phyloP scores from a whole-genome alignment of 306 rosid genomes.

The Citrullus amarus region DNA sequence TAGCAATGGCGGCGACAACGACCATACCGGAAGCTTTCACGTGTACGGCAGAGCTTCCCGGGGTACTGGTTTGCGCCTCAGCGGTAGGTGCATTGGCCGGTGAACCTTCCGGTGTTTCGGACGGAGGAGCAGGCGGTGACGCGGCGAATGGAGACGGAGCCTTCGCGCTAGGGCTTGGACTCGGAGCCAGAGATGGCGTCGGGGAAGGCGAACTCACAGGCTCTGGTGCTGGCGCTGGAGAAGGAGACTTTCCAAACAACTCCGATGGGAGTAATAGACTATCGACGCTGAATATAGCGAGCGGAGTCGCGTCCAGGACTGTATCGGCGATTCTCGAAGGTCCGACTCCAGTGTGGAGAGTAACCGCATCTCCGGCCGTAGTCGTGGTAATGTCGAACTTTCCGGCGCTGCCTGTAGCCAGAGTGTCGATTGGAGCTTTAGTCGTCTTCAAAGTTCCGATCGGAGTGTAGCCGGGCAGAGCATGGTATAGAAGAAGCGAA shows the following conservation, averaged over 20 bases:
- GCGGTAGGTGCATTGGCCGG: constrained; percentile 46
- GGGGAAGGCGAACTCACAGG: constrained; percentile 41
- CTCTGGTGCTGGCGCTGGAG: constrained; percentile 60
- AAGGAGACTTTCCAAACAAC: constrained; percentile 54
- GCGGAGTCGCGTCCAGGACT: constrained; percentile 58
- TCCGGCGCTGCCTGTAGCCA: constrained; percentile 71
- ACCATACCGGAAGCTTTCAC: constrained; percentile 28
- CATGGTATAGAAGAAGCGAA: constrained; percentile 64
- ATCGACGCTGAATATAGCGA: constrained; percentile 57
- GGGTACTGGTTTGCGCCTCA: constrained; percentile 27
- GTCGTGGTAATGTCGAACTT: constrained; percentile 46
- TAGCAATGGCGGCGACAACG: constrained; percentile 20
- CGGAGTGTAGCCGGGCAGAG: constrained; percentile 47
- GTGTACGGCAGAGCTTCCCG: constrained; percentile 27
- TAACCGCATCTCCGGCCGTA: constrained; percentile 50
- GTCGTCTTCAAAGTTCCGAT: constrained; percentile 57
- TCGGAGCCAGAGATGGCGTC: constrained; percentile 29
- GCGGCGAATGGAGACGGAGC: constrained; percentile 52
- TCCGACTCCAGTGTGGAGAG: constrained; percentile 73
- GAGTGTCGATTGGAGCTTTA: constrained; percentile 37
- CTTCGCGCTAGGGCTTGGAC: constrained; percentile 20
- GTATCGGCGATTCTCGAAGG: constrained; percentile 66
- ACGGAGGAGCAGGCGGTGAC: constrained; percentile 71
- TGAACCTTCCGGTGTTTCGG: constrained; percentile 31
- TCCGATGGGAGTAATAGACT: constrained; percentile 57